These are phyloP conservation scores for Aspergillus hiratsukae DNA, from an alignment of 2,329 filamentous ascomycete species.

Conservation along the genomic window DNA sequence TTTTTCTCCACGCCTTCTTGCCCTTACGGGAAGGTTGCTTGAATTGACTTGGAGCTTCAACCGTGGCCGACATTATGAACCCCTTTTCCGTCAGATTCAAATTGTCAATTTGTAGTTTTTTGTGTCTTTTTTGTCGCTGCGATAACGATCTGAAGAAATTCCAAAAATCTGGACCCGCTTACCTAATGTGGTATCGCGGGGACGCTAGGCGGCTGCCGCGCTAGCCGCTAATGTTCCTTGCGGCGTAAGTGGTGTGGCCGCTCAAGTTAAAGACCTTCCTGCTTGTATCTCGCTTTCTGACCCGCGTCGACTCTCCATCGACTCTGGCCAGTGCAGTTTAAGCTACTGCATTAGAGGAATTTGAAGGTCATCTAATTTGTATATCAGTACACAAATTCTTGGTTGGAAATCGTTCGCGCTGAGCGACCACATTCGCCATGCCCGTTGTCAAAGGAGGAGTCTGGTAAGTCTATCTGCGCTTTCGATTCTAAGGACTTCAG, in stretches of 20 bases:
- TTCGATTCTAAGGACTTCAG: background rate
- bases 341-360: background rate
- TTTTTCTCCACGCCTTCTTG: constrained; percentile 98
- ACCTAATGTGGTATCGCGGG: constrained; percentile 24
- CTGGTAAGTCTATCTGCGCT: constrained; percentile 39
- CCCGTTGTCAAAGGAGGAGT: constrained; percentile 64
- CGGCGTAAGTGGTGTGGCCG: constrained; percentile 6
- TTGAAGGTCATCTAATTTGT: background rate
- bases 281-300: constrained; percentile 9
- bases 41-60: constrained; percentile 67
- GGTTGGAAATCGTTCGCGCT: background rate
- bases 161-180: constrained; percentile 30
- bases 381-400: background rate
- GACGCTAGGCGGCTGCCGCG: constrained; percentile 23
- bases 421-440: constrained; percentile 40
- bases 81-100: background rate
- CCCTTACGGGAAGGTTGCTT: constrained; percentile 92
- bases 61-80: constrained; percentile 29
- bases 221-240: constrained; percentile 26
- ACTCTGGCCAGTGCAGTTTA: constrained; percentile 6
- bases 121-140: constrained; percentile 17
- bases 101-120: constrained; percentile 15
- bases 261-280: constrained; percentile 3
- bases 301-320: constrained; percentile 19
- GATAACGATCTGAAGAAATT: constrained; percentile 18